Base-by-base conservation (phyloP, 805 yeast species). In the Candida insectalens region DNA sequence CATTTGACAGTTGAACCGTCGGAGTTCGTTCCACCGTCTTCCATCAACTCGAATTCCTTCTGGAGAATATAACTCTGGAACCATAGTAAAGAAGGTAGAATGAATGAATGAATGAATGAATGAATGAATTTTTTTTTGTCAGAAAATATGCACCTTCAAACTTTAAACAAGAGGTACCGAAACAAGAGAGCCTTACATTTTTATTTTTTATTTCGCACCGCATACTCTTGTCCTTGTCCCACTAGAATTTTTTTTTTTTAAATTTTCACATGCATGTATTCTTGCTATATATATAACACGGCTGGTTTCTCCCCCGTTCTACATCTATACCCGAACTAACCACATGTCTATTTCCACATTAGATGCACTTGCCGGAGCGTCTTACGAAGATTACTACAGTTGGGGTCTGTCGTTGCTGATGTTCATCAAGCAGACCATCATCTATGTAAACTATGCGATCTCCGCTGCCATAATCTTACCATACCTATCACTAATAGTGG, bases 1-100 rank as follows among this genome's bases (percentile, higher is more conserved):
- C 35, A 84, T 75, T 14, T 75, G 71, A 51, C 95, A 83, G 25
- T 73, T 74, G 49, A 92, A 83, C 20, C 77, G 69, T 32, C 97
- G 76, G 29, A 88, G 67, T 55, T 92, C 98, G 49, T 89, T 85
- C 87, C 92, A 87, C 41, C 98, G 69, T 47, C 98, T 74, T 2
- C 98, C 98, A 54, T 92, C 97, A 10, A 80, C 63, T 43, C 98
- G 67, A 30, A 92, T 67, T 4, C 98, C 98, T 58, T 92, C 97
- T 5, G 96, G 96, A 0, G 96, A 88, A 52, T 83, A 89, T 29
- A 92, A 58, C 63, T 92, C 98, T 46, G 76, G 43, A 26, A 55
- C 51, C 59, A 53, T 53, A 13, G 12, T 19, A 21, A 21, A 12
- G 14, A 20, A 17, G n/a, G 30, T 8, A 7, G 10, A 21, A 8